Base-by-base conservation (phyloP, 2,329 filamentous ascomycete genomes). In the Monilinia fructicola region DNA sequence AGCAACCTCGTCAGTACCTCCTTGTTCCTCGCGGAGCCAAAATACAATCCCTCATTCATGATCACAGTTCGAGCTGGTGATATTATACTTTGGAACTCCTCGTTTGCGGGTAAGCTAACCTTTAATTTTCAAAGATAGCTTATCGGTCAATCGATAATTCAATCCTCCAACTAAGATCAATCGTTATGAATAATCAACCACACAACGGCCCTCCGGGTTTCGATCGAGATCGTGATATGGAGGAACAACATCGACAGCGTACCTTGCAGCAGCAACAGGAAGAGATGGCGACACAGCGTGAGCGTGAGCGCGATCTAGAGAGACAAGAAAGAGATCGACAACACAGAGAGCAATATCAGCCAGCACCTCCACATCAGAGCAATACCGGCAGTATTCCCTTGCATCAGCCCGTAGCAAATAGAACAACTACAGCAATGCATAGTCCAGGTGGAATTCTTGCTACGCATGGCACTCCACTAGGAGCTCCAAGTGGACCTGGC, bases 331-430 rank as follows among this genome's bases (percentile, higher is more conserved):
- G 85, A 71, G 87, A 91, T 71, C 81, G 85, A 71, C 83, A 85
- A 71, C 81, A 85, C 67, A 83, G 85, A 76, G 87, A 89, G 54
- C 85, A 61, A 48, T 88, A 87, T 74, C 89, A 88, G 72, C 84
- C 86, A 26, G 76, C 78, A 61, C 85, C 90, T 68, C 87, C 90
- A 35, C 92, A 95, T 75, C 93, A 97, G 78, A 95, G 90, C 79
- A 93, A 91, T 75, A 89, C 91, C 50, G 92, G 90, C 67, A 92
- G 93, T 3, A 91, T 97, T 65, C 92, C 93, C 65, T 89, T 98
- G 73, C 94, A 98, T 78, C 94, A 98, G 78, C 94, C 94, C 6
- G 93, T 97, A 67, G 94, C 94, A 69, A 87, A 93, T 76, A 83
- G 93, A 78, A 82, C 92, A 69, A 80, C 90, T 67, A 90, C 88